Evolutionary conservation across 495 filamentous ascomycete genomes (phyloP), one percentile per base, ranked within the genome.

Genomic region (Hypoxylon crocopeplum): DNA sequence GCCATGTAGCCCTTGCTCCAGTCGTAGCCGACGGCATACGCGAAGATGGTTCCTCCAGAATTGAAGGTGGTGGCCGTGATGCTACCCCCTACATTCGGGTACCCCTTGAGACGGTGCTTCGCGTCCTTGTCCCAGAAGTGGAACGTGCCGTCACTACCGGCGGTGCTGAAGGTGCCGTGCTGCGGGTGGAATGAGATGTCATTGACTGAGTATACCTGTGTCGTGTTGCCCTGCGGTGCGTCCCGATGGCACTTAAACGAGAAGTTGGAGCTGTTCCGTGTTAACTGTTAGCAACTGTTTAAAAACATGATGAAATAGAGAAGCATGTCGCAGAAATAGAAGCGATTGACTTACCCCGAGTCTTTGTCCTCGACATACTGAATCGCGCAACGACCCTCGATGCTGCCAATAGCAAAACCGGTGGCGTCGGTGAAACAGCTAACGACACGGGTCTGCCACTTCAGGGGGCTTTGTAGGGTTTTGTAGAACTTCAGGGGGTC

Each of bases 181-280:
- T 68, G 66, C 0, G 93, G 93, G 70, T 95, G 90, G 81, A 93
- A 97, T 27, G 84, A 87, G 67, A 97, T 93, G 52, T 88, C 83
- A 72, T 97, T 96, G 64, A 97, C 90, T 10, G 88, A 80, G 79
- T 86, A 96, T 66, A 97, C 92, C 66, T 95, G 92, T 47, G 84
- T 85, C 66, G 84, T 74, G 60, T 78, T 79, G 59, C 77, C 81
- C n/a, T 84, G 68, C 0, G 86, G 83, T 8, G 84, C 80, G 63
- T 92, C 86, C 17, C 93, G 90, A 69, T 97, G 93, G 71, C 93
- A 97, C 74, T 93, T 95, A 81, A 96, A 97, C 20, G 86, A 89
- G 77, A 97, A 93, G 71, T 94, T 94, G 29, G 84, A 87, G 65
- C 83, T 86, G 42, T 44, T 38, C 5, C 34, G 16, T 12, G 19